Conservation (phyloP, 1,284 basidiomycete genomes). For the Microbotryum saponariae region DNA sequence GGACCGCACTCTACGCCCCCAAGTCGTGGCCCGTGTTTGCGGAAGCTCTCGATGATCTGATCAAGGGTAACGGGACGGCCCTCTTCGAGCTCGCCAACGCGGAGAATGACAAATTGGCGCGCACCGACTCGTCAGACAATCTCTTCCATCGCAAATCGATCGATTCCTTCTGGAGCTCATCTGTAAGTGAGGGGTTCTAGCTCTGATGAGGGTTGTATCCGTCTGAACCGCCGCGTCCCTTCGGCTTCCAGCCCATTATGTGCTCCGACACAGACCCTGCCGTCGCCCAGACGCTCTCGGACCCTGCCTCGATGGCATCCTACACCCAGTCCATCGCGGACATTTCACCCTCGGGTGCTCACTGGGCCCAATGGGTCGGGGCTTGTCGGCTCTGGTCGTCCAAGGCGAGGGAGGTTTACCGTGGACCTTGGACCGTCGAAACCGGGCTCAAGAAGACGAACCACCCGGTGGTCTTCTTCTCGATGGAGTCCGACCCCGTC, state of each 20-base stretch:
- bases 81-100: conserved; percentile 12
- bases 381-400: conserved; percentile 22
- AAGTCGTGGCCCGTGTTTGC: conserved; percentile 13
- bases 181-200: too few species aligned
- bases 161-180: background rate
- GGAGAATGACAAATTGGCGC: background rate
- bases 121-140: conserved; percentile 10
- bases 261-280: conserved; percentile 25
- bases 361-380: conserved; percentile 24
- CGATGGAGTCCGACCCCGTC: conserved; percentile 32
- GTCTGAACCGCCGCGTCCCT: background rate
- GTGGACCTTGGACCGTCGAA: conserved; percentile 26
- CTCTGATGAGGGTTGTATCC: too few species aligned
- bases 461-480: conserved; percentile 32
- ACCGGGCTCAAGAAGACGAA: conserved; percentile 29
- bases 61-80: conserved; percentile 1
- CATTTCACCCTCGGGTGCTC: conserved; percentile 20
- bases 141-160: conserved; percentile 19
- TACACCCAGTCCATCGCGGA: conserved; percentile 32
- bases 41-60: conserved; percentile 3
- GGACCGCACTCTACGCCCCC: conserved; percentile 19
- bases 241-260: conserved; percentile 19
- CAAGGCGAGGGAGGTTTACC: conserved; percentile 32
- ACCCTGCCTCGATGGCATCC: background rate
- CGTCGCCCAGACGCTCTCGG: background rate